Evolutionary conservation across 129 eudicot species (phyloP).

Genomic region (Helichrysum umbraculigerum): DNA sequence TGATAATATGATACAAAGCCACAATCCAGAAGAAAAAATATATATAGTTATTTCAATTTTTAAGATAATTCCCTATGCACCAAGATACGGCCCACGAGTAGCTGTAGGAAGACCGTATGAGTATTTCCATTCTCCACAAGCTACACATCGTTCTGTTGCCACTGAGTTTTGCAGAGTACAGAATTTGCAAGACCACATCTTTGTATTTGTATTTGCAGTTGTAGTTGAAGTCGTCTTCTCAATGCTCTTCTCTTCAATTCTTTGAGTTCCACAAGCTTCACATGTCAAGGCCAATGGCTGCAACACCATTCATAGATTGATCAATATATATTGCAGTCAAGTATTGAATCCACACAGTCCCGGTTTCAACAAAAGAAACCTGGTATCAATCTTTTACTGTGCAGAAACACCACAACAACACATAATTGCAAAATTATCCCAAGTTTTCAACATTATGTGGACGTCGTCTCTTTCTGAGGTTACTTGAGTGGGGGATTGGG

Average conservation of each 20-base stretch:
- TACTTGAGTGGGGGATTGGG: too few species aligned
- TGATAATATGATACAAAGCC: slow-evolving; percentile 1
- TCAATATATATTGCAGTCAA: not conserved
- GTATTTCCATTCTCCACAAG: slow-evolving; percentile 93
- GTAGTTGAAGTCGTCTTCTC: slow-evolving; percentile 33
- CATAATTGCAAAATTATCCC: not conserved
- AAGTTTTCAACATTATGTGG: not conserved
- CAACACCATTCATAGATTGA: slow-evolving; percentile 3
- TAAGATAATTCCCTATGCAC: slow-evolving; percentile 35
- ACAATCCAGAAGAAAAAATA: not conserved
- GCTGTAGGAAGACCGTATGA: slow-evolving; percentile 69
- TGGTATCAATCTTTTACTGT: not conserved
- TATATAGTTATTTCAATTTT: not conserved
- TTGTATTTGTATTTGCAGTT: slow-evolving; percentile 5
- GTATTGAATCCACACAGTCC: not conserved
- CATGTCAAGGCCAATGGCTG: slow-evolving; percentile 69
- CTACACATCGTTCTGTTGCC: slow-evolving; percentile 53
- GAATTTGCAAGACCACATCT: slow-evolving; percentile 79
- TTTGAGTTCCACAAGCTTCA: slow-evolving; percentile 69
- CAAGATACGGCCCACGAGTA: slow-evolving; percentile 45
- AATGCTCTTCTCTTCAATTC: slow-evolving; percentile 26
- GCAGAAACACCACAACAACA: not conserved
- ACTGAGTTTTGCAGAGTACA: slow-evolving; percentile 61
- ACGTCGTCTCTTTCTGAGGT: too few species aligned
- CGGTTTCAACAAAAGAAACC: not conserved